Evolutionary conservation across 306 rosid species (phyloP).

Genomic region (Ormosia semicastrata): DNA sequence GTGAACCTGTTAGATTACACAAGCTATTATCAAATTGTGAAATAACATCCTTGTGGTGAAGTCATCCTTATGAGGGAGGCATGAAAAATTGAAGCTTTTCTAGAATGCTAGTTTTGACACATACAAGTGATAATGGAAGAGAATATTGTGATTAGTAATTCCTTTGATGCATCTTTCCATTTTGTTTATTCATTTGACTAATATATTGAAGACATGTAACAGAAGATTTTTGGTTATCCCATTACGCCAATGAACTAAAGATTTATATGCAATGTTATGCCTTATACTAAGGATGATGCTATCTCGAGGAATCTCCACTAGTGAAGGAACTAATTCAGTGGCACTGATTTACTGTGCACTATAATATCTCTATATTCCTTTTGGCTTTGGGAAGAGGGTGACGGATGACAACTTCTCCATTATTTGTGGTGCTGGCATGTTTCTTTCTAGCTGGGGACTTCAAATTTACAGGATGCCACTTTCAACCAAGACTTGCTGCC

Average conservation of each 20-base stretch:
- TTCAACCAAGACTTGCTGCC: too few species aligned
- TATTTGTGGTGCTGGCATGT: slow-evolving; percentile 14
- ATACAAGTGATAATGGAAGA: background rate
- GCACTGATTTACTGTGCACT: slow-evolving; percentile 25
- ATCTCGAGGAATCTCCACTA: slow-evolving; percentile 26
- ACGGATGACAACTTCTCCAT: slow-evolving; percentile 24
- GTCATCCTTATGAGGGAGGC: background rate
- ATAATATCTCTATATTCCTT: slow-evolving; percentile 29
- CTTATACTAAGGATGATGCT: slow-evolving; percentile 6
- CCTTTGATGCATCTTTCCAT: background rate
- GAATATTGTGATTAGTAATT: slow-evolving; percentile 6
- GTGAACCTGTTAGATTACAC: background rate
- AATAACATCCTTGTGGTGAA: background rate
- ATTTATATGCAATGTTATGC: slow-evolving; percentile 13
- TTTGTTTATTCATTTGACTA: background rate
- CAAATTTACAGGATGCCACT: too few species aligned
- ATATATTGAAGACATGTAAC: slow-evolving; percentile 3
- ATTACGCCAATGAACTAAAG: slow-evolving; percentile 6
- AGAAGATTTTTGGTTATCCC: background rate
- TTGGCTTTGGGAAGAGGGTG: slow-evolving; percentile 6
- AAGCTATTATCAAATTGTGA: background rate
- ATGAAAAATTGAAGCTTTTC: background rate
- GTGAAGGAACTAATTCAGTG: slow-evolving; percentile 29
- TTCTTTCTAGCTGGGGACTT: too few species aligned
- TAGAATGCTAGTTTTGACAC: background rate